Percentiles rank a stretch among this genome's conserved stretches.
phyloP scores from a whole-genome alignment of 2,329 filamentous ascomycete genomes.

The Elsinoe arachidis region DNA sequence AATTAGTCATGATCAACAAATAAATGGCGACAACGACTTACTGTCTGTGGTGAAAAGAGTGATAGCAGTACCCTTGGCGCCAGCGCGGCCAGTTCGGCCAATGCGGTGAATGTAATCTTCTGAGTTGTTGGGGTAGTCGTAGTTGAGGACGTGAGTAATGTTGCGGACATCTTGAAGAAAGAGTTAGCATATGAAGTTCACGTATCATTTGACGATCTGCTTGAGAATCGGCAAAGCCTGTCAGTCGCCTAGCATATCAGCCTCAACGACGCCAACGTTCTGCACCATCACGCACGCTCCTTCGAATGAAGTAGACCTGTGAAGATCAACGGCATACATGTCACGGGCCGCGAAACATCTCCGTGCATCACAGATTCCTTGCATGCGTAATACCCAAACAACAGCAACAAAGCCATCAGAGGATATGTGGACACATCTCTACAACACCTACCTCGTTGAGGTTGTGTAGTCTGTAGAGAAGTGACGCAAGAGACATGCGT shows the following conservation, averaged over 20 bases:
- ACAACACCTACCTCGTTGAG: conserved; percentile 14
- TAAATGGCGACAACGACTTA: conserved; percentile 46
- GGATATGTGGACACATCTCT: conserved; percentile 10
- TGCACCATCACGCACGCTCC: conserved; percentile 10
- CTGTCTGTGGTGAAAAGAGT: conserved; percentile 99
- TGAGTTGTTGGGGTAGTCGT: conserved; percentile 96
- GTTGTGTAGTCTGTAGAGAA: conserved; percentile 40
- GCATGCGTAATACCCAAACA: conserved; percentile 42
- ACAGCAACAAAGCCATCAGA: conserved; percentile 5
- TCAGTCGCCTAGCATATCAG: background rate
- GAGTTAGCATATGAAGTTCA: conserved; percentile 58
- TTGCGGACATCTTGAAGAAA: conserved; percentile 83
- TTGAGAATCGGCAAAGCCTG: conserved; percentile 10
- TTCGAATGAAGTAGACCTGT: conserved; percentile 12
- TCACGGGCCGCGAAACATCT: conserved; percentile 44
- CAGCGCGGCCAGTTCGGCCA: conserved; percentile 62
- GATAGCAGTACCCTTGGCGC: conserved; percentile 89
- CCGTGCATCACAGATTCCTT: conserved; percentile 56
- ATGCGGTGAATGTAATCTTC: conserved; percentile 63
- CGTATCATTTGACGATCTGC: conserved; percentile 22
- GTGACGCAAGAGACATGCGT: conserved; percentile 56
- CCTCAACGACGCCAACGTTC: conserved; percentile 4
- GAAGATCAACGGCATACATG: conserved; percentile 22
- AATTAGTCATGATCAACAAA: conserved; percentile 20
- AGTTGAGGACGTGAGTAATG: conserved; percentile 99